These are phyloP conservation scores for Paecilomyces dactylethromorphus DNA, from an alignment of 2,329 filamentous ascomycete genomes.

Conservation along the genomic window DNA sequence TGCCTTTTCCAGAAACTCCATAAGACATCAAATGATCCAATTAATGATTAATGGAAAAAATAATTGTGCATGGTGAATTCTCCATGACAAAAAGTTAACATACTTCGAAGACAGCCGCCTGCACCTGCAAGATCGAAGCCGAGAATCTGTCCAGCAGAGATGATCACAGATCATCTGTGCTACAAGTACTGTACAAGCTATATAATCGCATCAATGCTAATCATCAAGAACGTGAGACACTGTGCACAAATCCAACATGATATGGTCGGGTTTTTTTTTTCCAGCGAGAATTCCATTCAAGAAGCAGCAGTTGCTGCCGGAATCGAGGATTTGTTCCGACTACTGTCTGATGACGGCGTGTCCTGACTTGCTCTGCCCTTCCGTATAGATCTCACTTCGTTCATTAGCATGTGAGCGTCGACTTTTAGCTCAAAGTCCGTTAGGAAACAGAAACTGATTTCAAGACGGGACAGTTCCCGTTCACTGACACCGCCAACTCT, in stretches of 20 bases:
- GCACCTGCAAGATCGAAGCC: background rate
- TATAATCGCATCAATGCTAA: background rate
- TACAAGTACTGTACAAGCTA: background rate
- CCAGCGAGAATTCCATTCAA: background rate
- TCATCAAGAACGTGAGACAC: background rate
- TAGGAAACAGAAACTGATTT: constrained; percentile 84
- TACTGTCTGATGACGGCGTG: background rate
- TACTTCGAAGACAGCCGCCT: background rate
- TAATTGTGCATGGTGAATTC: background rate
- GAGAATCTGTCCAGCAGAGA: background rate
- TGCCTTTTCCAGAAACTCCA: background rate
- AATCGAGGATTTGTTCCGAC: constrained; percentile 1
- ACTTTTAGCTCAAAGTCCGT: constrained; percentile 76
- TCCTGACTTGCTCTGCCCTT: constrained; percentile 1
- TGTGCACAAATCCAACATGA: background rate
- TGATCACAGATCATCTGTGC: background rate
- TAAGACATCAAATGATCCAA: background rate
- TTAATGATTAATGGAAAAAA: background rate
- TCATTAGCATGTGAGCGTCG: constrained; percentile 48
- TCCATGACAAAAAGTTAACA: background rate
- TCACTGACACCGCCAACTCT: constrained; percentile 84
- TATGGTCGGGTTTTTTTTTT: background rate
- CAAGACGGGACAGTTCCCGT: constrained; percentile 71
- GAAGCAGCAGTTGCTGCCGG: background rate
- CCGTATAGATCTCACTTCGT: constrained; percentile 40